A percentile compares a stretch with the other conserved stretches of the same genome.
phyloP scores from a whole-genome alignment of 2,329 filamentous ascomycete genomes.

The Cadophora sp. region DNA sequence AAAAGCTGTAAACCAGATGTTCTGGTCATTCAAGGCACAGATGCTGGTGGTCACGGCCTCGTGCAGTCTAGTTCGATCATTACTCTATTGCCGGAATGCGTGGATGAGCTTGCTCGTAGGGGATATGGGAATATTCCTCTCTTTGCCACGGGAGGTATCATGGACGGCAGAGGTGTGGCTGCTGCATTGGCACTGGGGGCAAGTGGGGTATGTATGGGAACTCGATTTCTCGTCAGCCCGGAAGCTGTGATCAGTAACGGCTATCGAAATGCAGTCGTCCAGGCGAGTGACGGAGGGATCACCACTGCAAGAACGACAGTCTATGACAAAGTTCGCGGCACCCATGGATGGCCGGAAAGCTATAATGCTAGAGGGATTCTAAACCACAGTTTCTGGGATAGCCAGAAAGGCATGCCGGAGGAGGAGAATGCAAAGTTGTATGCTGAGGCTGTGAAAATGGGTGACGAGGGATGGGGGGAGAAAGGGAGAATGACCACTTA shows the following conservation, averaged over 20 bases:
- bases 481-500: conserved; percentile 65
- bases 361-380: conserved; percentile 65
- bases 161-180: conserved; percentile 46
- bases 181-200: conserved; percentile 47
- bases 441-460: conserved; percentile 52
- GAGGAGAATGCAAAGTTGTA: conserved; percentile 51
- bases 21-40: conserved; percentile 46
- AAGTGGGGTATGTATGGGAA: conserved; percentile 55
- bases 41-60: conserved; percentile 48
- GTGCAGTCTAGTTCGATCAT: conserved; percentile 44
- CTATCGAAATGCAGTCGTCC: conserved; percentile 54
- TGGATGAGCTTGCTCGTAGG: conserved; percentile 38
- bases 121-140: conserved; percentile 39
- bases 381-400: conserved; percentile 58
- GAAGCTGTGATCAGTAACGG: conserved; percentile 55
- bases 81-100: conserved; percentile 45
- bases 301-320: conserved; percentile 56
- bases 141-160: conserved; percentile 47
- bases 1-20: conserved; percentile 41
- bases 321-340: conserved; percentile 60
- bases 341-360: conserved; percentile 60
- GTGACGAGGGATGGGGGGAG: conserved; percentile 58
- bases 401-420: conserved; percentile 46
- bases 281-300: conserved; percentile 56
- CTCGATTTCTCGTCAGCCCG: conserved; percentile 53